Evolutionary conservation across 441 rosid genomes (phyloP).

Genomic region (Gossypium gossypioides): DNA sequence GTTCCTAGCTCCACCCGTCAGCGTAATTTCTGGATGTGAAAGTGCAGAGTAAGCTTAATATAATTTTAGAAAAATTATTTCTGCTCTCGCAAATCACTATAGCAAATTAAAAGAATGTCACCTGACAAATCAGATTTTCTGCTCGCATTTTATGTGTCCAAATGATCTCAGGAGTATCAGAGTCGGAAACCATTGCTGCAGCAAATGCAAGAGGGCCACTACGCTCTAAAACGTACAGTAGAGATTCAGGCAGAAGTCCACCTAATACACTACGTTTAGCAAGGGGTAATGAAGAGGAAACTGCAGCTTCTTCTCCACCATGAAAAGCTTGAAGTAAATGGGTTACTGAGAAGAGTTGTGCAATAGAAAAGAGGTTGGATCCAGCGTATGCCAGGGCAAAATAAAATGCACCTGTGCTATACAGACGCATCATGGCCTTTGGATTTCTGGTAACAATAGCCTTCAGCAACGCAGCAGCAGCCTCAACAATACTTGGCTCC

Average conservation of each 20-base stretch:
- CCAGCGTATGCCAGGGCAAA: conserved; percentile 97
- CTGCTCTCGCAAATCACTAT: not conserved
- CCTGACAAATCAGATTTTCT: conserved; percentile 97
- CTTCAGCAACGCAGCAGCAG: conserved; percentile 85
- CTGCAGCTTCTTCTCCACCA: conserved; percentile 99
- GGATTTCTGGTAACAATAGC: conserved; percentile 97
- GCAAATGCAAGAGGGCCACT: conserved; percentile 97
- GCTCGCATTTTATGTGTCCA: conserved; percentile 99
- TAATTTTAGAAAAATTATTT: not conserved
- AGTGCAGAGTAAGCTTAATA: conserved; percentile 7
- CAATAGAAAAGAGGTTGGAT: conserved; percentile 79
- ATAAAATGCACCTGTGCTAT: conserved; percentile 93
- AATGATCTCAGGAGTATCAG: conserved; percentile 96
- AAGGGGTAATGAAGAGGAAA: conserved; percentile 86
- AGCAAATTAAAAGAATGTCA: conserved; percentile 14
- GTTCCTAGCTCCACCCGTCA: not conserved
- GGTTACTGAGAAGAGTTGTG: conserved; percentile 87
- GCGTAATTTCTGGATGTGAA: conserved; percentile 1
- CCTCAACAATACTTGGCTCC: conserved; percentile 93
- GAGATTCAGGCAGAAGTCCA: conserved; percentile 97
- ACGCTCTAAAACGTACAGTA: conserved; percentile 93
- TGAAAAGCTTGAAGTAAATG: conserved; percentile 99
- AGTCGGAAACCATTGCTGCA: conserved; percentile 98
- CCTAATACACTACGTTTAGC: conserved; percentile 98
- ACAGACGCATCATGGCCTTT: conserved; percentile 92